Conservation (phyloP, 148 eudicot genomes). For the Camellia japonica region DNA sequence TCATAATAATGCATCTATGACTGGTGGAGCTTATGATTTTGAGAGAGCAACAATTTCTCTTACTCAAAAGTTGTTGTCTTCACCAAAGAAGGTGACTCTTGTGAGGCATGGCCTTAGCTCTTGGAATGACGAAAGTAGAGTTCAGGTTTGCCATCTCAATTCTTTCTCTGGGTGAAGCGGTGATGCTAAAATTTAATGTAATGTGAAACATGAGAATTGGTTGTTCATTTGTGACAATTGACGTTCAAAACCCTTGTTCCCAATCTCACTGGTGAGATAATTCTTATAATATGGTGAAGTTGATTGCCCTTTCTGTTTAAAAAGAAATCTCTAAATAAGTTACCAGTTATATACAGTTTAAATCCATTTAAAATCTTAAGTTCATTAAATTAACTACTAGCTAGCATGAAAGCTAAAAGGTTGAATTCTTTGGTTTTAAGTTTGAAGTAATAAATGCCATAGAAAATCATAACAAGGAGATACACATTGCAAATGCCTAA, state of each 20-base stretch:
- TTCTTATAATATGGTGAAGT: no score
- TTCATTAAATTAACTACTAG: not conserved
- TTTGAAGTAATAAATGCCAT: not conserved
- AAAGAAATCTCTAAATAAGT: not conserved
- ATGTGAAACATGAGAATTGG: not conserved
- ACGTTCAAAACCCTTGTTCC: no score
- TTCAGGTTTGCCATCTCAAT: slow-evolving; percentile 44
- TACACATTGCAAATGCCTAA: not conserved
- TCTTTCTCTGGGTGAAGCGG: not conserved
- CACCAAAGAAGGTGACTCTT: slow-evolving; percentile 68
- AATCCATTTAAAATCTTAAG: not conserved
- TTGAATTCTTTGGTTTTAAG: not conserved
- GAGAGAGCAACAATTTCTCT: slow-evolving; percentile 59
- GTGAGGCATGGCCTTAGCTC: slow-evolving; percentile 76
- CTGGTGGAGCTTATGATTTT: slow-evolving; percentile 75
- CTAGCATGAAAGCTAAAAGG: not conserved
- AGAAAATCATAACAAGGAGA: not conserved
- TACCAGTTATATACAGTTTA: not conserved
- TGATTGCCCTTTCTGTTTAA: not conserved
- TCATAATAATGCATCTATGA: slow-evolving; percentile 33
- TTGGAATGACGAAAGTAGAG: slow-evolving; percentile 67
- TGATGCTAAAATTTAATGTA: not conserved
- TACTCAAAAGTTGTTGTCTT: slow-evolving; percentile 35
- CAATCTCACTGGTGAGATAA: no score
- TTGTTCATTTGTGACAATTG: not conserved